Evolutionary conservation across 257 asterid species (phyloP), one percentile per base, ranked within the genome.

Genomic region (Phtheirospermum japonicum): DNA sequence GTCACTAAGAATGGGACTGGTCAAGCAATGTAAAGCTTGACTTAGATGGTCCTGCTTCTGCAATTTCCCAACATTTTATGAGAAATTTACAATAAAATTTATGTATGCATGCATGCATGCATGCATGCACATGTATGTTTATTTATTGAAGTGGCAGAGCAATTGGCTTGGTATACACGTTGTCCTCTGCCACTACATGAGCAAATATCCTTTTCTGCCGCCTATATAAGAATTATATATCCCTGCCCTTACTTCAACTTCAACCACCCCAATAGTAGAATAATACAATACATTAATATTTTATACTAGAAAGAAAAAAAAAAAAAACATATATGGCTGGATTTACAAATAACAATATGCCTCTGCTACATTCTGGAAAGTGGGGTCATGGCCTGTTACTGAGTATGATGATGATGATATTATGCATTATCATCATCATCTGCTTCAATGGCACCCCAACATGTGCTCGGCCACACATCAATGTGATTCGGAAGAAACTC

Each of bases 401-500:
- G 63, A 36, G 56, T 13, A 23, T 63, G 42, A 57, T 54, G n/a
- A n/a, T n/a, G n/a, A 52, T 3, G n/a, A n/a, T 68, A 18, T 68
- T 23, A 23, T 23, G 66, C 63, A 51, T n/a, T n/a, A n/a, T 51
- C 48, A 4, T 9, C 48, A 40, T 4, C 14, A 40, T 50, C 71
- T 75, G 68, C 17, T 79, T 56, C 73, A 59, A 19, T 42, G 65
- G 63, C 46, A 57, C 48, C 28, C 33, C 61, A 1, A 42, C 30
- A 4, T 66, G 57, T 48, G 67, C 71, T 50, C 73, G 73, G 5
- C 66, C 16, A 39, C 20, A 33, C 17, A 18, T 8, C 16, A 4
- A 20, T 16, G 12, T 18, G 5, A 6, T 55, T 16, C 72, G 74
- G 10, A 69, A 69, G 68, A 67, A 55, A 42, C 81, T 85, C 13